Base-by-base conservation (phyloP, 2,329 filamentous ascomycete genomes). In the Fusarium piperis region DNA sequence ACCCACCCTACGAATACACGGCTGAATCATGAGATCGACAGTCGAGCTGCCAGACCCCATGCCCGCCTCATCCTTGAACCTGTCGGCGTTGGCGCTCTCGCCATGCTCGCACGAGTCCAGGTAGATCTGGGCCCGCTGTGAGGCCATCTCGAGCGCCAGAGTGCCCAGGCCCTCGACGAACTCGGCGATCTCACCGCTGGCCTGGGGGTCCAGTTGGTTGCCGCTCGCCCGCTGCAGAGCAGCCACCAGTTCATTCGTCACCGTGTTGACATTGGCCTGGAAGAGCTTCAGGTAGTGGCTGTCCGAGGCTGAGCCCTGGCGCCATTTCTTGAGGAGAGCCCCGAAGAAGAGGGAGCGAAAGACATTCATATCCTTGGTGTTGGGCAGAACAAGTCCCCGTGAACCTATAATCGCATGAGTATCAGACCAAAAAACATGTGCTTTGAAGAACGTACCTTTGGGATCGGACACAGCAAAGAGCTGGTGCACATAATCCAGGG, bases 21-120 rank as follows among this genome's bases (percentile, higher is more conserved):
- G 68, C 55, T 70, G 68, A 32, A 63, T 68, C 65, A 65, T 68
- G 9, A 70, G 13, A 26, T 68, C 65, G 3, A 65, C 68, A 1
- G 18, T 30, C 16, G 65, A 11, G 4, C 16, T 28, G 7, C 58
- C 65, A n/a, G 38, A 55, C 8, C 61, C 58, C 16, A 52, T 20
- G 13, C 57, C 53, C 5, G 59, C 38, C 32, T 65, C 68, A 28
- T 68, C 58, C 39, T 53, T 65, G 41, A 70, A 68, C n/a, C 55
- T 56, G 4, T 68, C 65, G 8, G 32, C 18, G 1, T 23, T 12
- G 15, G 59, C 33, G 13, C 18, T 41, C 32, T 64, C 60, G 2
- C 67, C 64, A 35, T 68, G 33, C 12, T 59, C 53, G 38, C 67
- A 70, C 38, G 61, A 59, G 52, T 70, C 64, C 2, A 70, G 38